Evolutionary conservation across 225 moss, liverwort and hornwort genomes (phyloP).

Genomic region (Pleurozium schreberi): DNA sequence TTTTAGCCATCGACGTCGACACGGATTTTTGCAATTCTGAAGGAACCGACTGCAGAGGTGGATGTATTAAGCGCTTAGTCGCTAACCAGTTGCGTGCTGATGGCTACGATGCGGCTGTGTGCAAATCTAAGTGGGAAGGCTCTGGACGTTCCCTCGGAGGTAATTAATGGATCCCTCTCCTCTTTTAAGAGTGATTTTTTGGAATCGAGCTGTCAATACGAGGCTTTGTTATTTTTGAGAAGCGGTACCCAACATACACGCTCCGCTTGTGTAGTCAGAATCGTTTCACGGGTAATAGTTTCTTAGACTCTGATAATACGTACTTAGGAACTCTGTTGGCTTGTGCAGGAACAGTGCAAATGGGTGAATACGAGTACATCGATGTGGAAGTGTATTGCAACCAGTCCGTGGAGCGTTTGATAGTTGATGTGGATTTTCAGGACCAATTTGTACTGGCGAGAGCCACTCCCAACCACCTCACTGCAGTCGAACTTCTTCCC

Average conservation of each 20-base stretch:
- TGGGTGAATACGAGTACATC: conserved; percentile 75
- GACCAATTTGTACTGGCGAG: conserved; percentile 73
- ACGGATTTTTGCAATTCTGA: conserved; percentile 42
- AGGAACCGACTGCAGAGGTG: conserved; percentile 51
- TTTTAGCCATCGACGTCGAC: conserved; percentile 49
- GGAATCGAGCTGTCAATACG: neutral
- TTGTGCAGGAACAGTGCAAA: conserved; percentile 13
- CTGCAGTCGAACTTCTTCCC: conserved; percentile 48
- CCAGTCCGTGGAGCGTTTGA: conserved; percentile 30
- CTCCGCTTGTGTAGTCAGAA: neutral
- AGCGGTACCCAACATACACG: neutral
- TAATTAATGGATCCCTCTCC: neutral
- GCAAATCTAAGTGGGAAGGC: conserved; percentile 58
- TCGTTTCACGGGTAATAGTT: neutral
- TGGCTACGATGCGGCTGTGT: conserved; percentile 61
- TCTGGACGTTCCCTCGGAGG: conserved; percentile 52
- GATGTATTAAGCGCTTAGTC: conserved; percentile 63
- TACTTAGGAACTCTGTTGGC: neutral
- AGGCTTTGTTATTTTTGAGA: neutral
- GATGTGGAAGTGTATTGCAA: conserved; percentile 39
- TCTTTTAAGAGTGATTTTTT: neutral
- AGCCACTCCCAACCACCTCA: conserved; percentile 44
- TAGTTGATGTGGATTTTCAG: conserved; percentile 69
- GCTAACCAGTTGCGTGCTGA: conserved; percentile 34
- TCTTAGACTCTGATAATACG: neutral